Conservation (phyloP, 1,284 basidiomycete genomes). For the Schizophyllum commune region DNA sequence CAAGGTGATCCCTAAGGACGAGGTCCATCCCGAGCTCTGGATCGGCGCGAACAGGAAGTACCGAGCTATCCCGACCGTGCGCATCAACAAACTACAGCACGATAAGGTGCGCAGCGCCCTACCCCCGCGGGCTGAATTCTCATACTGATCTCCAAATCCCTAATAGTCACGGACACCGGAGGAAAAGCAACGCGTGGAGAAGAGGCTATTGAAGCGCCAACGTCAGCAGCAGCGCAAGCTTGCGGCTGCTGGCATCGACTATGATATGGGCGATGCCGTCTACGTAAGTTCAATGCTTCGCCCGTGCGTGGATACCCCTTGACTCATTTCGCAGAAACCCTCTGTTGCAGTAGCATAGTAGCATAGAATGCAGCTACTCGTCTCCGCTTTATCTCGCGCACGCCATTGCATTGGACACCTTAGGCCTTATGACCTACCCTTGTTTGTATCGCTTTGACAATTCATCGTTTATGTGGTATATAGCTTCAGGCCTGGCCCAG, state of each 20-base stretch:
- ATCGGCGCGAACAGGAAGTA: constrained; percentile 94
- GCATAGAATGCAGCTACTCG: neutral
- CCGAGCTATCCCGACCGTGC: constrained; percentile 67
- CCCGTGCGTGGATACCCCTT: neutral
- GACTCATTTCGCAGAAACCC: neutral
- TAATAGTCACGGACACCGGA: constrained; percentile 67
- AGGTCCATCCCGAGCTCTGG: constrained; percentile 94
- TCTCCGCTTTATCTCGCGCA: neutral
- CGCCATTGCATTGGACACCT: too few species aligned
- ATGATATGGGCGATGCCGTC: constrained; percentile 71
- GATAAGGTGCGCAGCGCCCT: constrained; percentile 58
- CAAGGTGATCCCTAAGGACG: constrained; percentile 77
- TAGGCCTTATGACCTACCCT: too few species aligned
- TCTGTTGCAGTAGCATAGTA: neutral
- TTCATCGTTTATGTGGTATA: too few species aligned
- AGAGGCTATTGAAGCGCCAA: constrained; percentile 74
- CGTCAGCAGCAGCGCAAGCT: constrained; percentile 74
- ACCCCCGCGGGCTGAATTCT: neutral
- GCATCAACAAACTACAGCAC: constrained; percentile 66
- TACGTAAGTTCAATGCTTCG: constrained; percentile 45
- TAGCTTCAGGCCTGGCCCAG: neutral
- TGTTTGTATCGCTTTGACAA: too few species aligned
- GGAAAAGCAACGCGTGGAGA: constrained; percentile 61
- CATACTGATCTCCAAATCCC: neutral
- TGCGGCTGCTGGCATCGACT: constrained; percentile 79